Conservation (phyloP, 768 basidiomycete species). For the Lactarius psammicola region DNA sequence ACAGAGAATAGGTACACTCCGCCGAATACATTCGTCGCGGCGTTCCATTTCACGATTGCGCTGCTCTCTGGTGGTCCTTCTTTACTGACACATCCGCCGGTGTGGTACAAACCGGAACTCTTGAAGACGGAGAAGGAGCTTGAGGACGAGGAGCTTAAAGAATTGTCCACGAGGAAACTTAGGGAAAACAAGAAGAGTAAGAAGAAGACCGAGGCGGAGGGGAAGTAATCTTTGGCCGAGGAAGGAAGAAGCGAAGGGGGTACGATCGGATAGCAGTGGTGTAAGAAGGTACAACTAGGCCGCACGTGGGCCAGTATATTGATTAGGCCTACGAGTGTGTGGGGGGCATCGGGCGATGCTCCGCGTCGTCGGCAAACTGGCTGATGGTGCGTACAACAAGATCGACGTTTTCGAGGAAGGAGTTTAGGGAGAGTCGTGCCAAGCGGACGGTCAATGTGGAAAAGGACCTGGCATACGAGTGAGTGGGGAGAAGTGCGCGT, state of each 20-base stretch:
- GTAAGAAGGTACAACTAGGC: slow-evolving; percentile 25
- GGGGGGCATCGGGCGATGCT: slow-evolving; percentile 24
- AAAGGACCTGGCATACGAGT: slow-evolving; percentile 52
- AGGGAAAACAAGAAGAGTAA: slow-evolving; percentile 91
- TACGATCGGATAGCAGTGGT: slow-evolving; percentile 30
- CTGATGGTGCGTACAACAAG: slow-evolving; percentile 79
- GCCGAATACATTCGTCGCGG: slow-evolving; percentile 80
- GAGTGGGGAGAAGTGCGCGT: slow-evolving; percentile 17
- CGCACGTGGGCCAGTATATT: slow-evolving; percentile 23
- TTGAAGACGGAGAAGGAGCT: slow-evolving; percentile 88
- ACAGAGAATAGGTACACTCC: slow-evolving; percentile 64
- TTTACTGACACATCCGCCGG: slow-evolving; percentile 81
- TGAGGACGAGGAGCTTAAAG: slow-evolving; percentile 83
- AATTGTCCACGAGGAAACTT: slow-evolving; percentile 70
- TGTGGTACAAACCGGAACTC: slow-evolving; percentile 92
- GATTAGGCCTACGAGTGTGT: slow-evolving; percentile 21
- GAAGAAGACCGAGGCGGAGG: slow-evolving; percentile 67
- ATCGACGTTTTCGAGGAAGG: slow-evolving; percentile 87
- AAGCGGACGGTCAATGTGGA: slow-evolving; percentile 78
- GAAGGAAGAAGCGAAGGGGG: slow-evolving; percentile 26
- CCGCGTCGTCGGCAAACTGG: slow-evolving; percentile 73
- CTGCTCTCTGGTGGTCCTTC: slow-evolving; percentile 86
- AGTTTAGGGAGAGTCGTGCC: slow-evolving; percentile 80
- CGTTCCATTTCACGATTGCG: slow-evolving; percentile 96
- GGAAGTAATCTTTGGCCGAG: slow-evolving; percentile 30